These are phyloP conservation scores for Arxiozyma heterogenica DNA, from an alignment of 1,139 yeast species.

Conservation along the genomic window DNA sequence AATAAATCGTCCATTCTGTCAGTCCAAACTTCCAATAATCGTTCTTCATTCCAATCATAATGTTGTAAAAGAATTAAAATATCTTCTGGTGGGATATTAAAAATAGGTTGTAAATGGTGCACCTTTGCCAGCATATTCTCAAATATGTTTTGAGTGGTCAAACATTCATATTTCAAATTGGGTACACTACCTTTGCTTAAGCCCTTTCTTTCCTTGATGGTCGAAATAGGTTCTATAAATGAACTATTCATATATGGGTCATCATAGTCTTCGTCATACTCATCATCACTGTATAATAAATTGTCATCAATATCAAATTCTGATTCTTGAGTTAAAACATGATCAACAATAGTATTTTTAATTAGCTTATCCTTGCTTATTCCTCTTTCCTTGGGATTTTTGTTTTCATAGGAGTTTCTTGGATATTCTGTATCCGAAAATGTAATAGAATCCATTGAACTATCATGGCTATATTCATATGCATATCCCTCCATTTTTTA, in stretches of 20 bases:
- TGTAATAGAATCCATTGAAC: not conserved
- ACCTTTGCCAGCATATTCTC: conserved; percentile 23
- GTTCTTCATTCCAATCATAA: conserved; percentile 68
- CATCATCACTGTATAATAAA: conserved; percentile 22
- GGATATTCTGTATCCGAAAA: not conserved
- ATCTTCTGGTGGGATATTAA: conserved; percentile 24
- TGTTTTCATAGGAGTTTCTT: not conserved
- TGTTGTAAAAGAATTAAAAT: conserved; percentile 45
- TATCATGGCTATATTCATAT: conserved; percentile 1
- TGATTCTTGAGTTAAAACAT: conserved; percentile 14
- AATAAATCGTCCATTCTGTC: conserved; percentile 42
- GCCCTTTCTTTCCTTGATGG: conserved; percentile 6
- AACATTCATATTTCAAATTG: conserved; percentile 23
- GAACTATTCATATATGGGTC: conserved; percentile 16
- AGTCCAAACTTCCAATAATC: conserved; percentile 58
- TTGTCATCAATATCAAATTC: conserved; percentile 26
- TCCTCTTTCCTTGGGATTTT: not conserved
- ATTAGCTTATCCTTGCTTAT: not conserved
- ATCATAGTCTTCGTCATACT: conserved; percentile 16
- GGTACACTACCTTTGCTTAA: conserved; percentile 19
- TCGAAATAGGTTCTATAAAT: conserved; percentile 6
- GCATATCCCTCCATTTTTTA: not conserved
- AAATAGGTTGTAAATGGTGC: conserved; percentile 23
- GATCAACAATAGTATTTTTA: not conserved
- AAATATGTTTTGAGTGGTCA: conserved; percentile 26